Evolutionary conservation across 2,329 filamentous ascomycete genomes (phyloP), one percentile per base, ranked within the genome.

Genomic region (Pezicula neosporulosa): DNA sequence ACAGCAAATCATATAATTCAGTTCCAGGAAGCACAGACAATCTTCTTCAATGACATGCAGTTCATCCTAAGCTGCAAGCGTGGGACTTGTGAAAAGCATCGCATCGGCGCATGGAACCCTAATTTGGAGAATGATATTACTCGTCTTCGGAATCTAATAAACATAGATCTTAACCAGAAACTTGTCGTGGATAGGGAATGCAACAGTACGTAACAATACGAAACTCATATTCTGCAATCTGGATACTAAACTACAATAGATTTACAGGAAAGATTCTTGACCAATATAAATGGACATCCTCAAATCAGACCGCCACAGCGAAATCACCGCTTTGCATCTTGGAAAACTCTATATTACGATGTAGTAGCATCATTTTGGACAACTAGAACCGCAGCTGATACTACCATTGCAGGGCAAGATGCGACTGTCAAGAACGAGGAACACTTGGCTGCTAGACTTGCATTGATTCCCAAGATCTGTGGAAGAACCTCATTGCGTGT

Each of bases 11-110:
- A 28, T 36, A 39, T 48, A 6, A 35, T 56, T 16, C 27, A 50
- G 21, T 39, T 47, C 15, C 44, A 54, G 44, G 37, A 47, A 47
- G 46, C 47, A 24, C 39, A 51, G 19, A 37, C 35, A n/a, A 36
- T 52, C 24, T 49, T 56, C 44, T 49, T 56, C 44, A 58, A 58
- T 38, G 53, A 58, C 46, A 37, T 58, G 37, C 56, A 58, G 43
- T 19, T 36, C 13, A 45, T 58, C 47, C 47, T 57, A 6, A 44
- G 33, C 12, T 9, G 33, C 27, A 41, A 50, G 6, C 37, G 43
- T 43, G 43, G 19, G 6, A n/a, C 16, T 41, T 18, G 27, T 15
- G 47, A 35, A 21, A 39, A 13, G 33, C 39, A 44, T 39, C 24
- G 19, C 24, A 24, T 24, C 6, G 19, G 38, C 8, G 5, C 37